These are phyloP conservation scores for Termitomyces eurrhizus DNA, from an alignment of 768 basidiomycete genomes.

Conservation along the genomic window DNA sequence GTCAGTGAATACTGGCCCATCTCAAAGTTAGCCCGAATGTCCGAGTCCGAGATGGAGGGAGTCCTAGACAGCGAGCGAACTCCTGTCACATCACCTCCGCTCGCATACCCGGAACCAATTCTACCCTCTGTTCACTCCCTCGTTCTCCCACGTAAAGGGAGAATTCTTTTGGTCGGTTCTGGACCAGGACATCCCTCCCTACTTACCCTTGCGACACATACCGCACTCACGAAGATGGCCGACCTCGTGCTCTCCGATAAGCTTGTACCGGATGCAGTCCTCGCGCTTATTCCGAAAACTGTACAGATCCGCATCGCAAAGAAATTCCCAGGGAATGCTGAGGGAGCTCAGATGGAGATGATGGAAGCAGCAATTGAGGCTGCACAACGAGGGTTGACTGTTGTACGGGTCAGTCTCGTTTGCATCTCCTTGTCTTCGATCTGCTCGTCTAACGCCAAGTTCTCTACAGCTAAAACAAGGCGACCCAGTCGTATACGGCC, in stretches of 20 bases:
- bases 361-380: conserved; percentile 89
- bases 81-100: conserved; percentile 12
- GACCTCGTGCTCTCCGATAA: conserved; percentile 95
- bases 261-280: conserved; percentile 86
- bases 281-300: conserved; percentile 73
- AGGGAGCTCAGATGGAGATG: conserved; percentile 91
- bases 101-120: conserved; percentile 4
- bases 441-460: background rate
- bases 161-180: conserved; percentile 89
- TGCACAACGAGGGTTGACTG: conserved; percentile 73
- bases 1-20: conserved; percentile 97
- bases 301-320: conserved; percentile 84
- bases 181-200: conserved; percentile 95
- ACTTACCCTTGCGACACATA: conserved; percentile 83
- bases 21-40: conserved; percentile 66
- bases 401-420: conserved; percentile 67
- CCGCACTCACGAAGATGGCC: conserved; percentile 72
- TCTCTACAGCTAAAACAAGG: conserved; percentile 87
- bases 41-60: conserved; percentile 61
- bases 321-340: conserved; percentile 97
- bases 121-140: conserved; percentile 31
- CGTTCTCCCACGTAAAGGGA: conserved; percentile 41
- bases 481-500: conserved; percentile 92
- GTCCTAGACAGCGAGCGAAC: conserved; percentile 43
- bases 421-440: conserved; percentile 4